Evolutionary conservation across 805 yeast species (phyloP).

Genomic region (Candida succiphila): DNA sequence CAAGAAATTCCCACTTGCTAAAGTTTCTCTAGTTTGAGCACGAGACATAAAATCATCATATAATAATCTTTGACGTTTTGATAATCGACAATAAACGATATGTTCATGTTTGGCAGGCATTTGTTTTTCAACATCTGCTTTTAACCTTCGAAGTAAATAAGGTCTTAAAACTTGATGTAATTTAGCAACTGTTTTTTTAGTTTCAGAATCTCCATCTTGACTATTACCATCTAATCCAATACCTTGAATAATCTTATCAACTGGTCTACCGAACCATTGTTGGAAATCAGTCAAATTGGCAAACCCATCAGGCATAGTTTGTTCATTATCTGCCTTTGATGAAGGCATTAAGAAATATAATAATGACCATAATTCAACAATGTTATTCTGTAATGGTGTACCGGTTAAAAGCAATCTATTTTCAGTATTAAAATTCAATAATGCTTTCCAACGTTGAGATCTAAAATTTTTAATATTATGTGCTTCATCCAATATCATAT

Average conservation of each 20-base stretch:
- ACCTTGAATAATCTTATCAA: slow-evolving; percentile 82
- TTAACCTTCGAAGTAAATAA: slow-evolving; percentile 79
- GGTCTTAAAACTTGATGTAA: slow-evolving; percentile 93
- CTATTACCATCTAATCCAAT: slow-evolving; percentile 23
- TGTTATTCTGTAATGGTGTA: slow-evolving; percentile 92
- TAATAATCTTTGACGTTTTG: slow-evolving; percentile 83
- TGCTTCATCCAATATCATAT: slow-evolving; percentile 96
- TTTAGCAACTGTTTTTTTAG: slow-evolving; percentile 75
- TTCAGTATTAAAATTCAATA: slow-evolving; percentile 87
- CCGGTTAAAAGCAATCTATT: slow-evolving; percentile 86
- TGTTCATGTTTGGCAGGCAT: slow-evolving; percentile 99
- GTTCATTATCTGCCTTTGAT: slow-evolving; percentile 40
- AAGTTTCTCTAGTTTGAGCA: slow-evolving; percentile 88
- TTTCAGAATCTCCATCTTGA: slow-evolving; percentile 69
- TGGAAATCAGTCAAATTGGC: slow-evolving; percentile 94
- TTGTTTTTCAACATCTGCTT: slow-evolving; percentile 95
- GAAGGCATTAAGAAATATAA: slow-evolving; percentile 95
- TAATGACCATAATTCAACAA: slow-evolving; percentile 93
- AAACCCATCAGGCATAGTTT: slow-evolving; percentile 88
- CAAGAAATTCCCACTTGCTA: slow-evolving; percentile 88
- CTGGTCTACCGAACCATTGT: slow-evolving; percentile 98
- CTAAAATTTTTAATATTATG: slow-evolving; percentile 95
- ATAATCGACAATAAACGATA: slow-evolving; percentile 80
- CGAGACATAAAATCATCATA: slow-evolving; percentile 97
- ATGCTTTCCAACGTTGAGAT: slow-evolving; percentile 95